Conservation (phyloP, 2,329 filamentous ascomycete species). For the Exophiala viscosa region DNA sequence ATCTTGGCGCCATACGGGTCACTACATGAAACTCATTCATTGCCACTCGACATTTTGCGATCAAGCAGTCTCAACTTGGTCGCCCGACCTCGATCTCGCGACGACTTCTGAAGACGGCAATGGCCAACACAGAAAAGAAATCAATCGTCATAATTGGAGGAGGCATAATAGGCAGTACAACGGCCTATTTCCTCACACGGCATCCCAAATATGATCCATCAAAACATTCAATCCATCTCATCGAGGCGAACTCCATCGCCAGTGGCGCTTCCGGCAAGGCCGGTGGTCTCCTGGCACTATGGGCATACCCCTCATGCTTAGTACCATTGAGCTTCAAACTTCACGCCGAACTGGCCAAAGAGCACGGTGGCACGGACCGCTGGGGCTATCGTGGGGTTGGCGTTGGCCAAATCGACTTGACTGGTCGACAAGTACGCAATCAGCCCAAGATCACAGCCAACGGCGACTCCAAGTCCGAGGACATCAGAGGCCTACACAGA, state of each 20-base stretch:
- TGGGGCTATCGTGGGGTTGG: slow-evolving; percentile 85
- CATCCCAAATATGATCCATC: slow-evolving; percentile 75
- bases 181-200: slow-evolving; percentile 84
- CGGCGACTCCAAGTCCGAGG: slow-evolving; percentile 29
- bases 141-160: slow-evolving; percentile 56
- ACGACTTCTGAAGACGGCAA: neutral
- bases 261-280: slow-evolving; percentile 94
- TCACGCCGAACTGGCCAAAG: slow-evolving; percentile 76
- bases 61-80: too few relatives aligned
- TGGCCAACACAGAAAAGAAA: slow-evolving; percentile 19
- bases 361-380: slow-evolving; percentile 70
- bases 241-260: slow-evolving; percentile 82
- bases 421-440: slow-evolving; percentile 36
- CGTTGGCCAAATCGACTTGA: slow-evolving; percentile 64
- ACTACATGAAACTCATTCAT: too few relatives aligned
- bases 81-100: too few relatives aligned
- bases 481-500: slow-evolving; percentile 26
- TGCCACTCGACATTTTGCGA: too few relatives aligned
- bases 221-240: slow-evolving; percentile 73
- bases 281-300: slow-evolving; percentile 81
- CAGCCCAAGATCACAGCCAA: slow-evolving; percentile 28
- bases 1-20: too few relatives aligned
- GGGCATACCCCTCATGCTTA: slow-evolving; percentile 82
- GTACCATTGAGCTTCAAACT: slow-evolving; percentile 82
- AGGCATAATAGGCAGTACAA: slow-evolving; percentile 87